phyloP scores from a whole-genome alignment of 2,329 filamentous ascomycete species.

The Beauveria brongniartii region DNA sequence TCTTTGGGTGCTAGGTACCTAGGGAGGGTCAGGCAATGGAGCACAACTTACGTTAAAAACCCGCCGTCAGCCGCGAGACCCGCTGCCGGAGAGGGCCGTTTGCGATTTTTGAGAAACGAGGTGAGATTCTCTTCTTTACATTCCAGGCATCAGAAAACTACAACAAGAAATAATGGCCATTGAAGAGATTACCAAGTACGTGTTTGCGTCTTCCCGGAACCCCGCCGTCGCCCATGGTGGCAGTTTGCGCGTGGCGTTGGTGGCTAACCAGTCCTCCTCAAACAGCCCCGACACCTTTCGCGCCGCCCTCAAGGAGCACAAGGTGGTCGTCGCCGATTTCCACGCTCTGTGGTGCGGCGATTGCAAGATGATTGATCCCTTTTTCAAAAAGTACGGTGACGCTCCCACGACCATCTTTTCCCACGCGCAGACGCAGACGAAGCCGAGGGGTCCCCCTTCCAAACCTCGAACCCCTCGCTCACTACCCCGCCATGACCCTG shows the following conservation, averaged over 20 bases:
- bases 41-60: background rate
- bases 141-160: background rate
- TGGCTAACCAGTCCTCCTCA: background rate
- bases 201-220: background rate
- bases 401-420: background rate
- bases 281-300: constrained; percentile 9
- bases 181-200: constrained; percentile 11
- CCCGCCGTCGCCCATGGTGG: background rate
- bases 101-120: background rate
- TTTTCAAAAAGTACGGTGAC: constrained; percentile 34
- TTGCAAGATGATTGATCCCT: constrained; percentile 77
- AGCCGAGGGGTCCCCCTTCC: background rate
- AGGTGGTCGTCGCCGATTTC: constrained; percentile 68
- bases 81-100: background rate
- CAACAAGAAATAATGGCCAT: constrained; percentile 5
- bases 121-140: background rate
- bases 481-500: constrained; percentile 5
- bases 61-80: background rate
- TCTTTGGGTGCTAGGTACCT: no score
- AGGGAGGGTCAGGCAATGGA: background rate
- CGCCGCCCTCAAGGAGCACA: constrained; percentile 23
- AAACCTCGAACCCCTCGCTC: background rate
- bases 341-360: constrained; percentile 85
- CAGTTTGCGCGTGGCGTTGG: background rate
- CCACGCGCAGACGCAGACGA: background rate